Evolutionary conservation across 352 stramenopile species (phyloP).

Genomic region (Thraustotheca clavata): DNA sequence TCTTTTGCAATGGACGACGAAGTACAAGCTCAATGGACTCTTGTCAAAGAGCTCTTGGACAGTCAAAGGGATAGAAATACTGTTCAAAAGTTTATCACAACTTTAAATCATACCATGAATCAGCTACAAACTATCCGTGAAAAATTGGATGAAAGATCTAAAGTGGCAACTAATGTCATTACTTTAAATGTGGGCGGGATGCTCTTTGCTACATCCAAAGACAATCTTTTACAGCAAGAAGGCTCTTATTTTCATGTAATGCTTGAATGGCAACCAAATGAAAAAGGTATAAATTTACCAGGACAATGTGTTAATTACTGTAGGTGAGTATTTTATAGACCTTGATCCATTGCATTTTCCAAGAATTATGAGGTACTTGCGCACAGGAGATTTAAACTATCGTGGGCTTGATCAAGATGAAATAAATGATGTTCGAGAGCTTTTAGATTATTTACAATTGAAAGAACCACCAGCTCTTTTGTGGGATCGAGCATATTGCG

Average conservation of each 20-base stretch:
- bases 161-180: too few species aligned
- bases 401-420: not conserved
- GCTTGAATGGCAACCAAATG: slow-evolving; percentile 16
- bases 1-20: too few species aligned
- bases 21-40: too few species aligned
- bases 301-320: not conserved
- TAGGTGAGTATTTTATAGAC: slow-evolving; percentile 21
- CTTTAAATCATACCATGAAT: too few species aligned
- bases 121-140: too few species aligned
- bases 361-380: slow-evolving; percentile 10
- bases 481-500: not conserved
- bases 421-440: not conserved
- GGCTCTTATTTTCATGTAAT: slow-evolving; percentile 13
- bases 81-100: too few species aligned
- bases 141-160: too few species aligned
- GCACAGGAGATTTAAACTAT: not conserved
- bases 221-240: not conserved
- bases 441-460: slow-evolving; percentile 4
- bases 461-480: not conserved
- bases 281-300: slow-evolving; percentile 2
- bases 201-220: slow-evolving; percentile 5
- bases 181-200: slow-evolving; percentile 16
- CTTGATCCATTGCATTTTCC: slow-evolving; percentile 5
- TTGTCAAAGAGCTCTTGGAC: too few species aligned
- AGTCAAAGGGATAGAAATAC: too few species aligned